These are phyloP conservation scores for Cryphonectria nitschkei DNA, from an alignment of 2,329 filamentous ascomycete genomes.

Conservation along the genomic window DNA sequence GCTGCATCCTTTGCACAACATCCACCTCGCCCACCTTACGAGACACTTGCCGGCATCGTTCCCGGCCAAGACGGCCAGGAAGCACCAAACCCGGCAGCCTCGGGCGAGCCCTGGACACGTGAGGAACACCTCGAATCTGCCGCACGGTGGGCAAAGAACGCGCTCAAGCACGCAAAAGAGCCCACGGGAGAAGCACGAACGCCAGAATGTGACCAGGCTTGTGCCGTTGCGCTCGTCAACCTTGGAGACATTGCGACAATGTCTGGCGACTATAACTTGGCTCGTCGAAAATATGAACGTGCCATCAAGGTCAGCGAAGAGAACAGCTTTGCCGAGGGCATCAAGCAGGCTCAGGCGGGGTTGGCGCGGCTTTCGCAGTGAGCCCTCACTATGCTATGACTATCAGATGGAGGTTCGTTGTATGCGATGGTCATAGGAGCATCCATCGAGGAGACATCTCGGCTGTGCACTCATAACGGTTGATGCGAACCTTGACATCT, in stretches of 20 bases:
- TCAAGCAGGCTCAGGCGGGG: conserved; percentile 56
- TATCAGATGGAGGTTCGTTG: neutral
- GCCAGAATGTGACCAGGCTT: conserved; percentile 81
- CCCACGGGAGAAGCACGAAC: conserved; percentile 70
- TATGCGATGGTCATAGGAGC: neutral
- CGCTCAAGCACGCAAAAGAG: conserved; percentile 66
- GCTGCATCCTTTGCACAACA: conserved; percentile 74
- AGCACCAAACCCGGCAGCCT: conserved; percentile 23
- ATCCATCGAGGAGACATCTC: neutral
- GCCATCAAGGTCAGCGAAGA: conserved; percentile 64
- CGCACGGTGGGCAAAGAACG: conserved; percentile 78
- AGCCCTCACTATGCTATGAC: neutral
- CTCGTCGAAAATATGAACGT: conserved; percentile 70
- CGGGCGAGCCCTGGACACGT: conserved; percentile 49
- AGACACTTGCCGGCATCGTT: conserved; percentile 35
- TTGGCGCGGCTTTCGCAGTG: conserved; percentile 38
- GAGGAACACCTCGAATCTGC: conserved; percentile 70
- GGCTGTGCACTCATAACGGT: neutral
- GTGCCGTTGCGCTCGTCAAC: conserved; percentile 83
- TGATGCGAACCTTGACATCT: neutral
- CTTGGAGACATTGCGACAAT: conserved; percentile 83
- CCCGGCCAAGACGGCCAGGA: conserved; percentile 23
- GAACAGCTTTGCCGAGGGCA: conserved; percentile 55
- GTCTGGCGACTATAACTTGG: conserved; percentile 66
- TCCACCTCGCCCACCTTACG: conserved; percentile 44